Conservation (phyloP, 2,329 filamentous ascomycete genomes). For the Aureobasidium subglaciale region DNA sequence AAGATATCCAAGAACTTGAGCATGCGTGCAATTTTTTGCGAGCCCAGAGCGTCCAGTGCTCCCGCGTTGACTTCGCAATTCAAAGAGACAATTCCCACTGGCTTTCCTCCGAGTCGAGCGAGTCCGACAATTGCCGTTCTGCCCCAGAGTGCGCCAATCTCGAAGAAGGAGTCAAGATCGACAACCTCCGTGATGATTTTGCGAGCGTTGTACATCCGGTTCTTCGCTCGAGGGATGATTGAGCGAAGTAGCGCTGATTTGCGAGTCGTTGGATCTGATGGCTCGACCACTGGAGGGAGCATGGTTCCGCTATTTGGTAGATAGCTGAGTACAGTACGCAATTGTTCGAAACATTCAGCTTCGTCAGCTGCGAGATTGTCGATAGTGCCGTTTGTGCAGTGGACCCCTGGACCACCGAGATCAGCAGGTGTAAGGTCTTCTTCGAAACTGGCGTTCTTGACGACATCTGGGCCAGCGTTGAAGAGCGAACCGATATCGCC, state of each 20-base stretch:
- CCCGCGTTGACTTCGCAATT: constrained; percentile 57
- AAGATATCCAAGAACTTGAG: constrained; percentile 59
- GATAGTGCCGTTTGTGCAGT: constrained; percentile 60
- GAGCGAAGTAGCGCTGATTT: constrained; percentile 44
- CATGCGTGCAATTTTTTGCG: constrained; percentile 54
- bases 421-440: constrained; percentile 54
- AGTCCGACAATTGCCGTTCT: constrained; percentile 55
- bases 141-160: constrained; percentile 58
- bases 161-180: constrained; percentile 53
- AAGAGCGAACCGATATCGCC: constrained; percentile 55
- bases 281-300: constrained; percentile 41
- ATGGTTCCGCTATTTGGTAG: constrained; percentile 52
- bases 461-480: constrained; percentile 58
- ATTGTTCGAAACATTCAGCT: constrained; percentile 54
- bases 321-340: constrained; percentile 50
- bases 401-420: constrained; percentile 53
- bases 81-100: constrained; percentile 53
- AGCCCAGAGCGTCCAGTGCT: constrained; percentile 53
- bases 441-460: constrained; percentile 57
- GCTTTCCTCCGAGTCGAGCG: constrained; percentile 49
- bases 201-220: constrained; percentile 54
- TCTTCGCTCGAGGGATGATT: constrained; percentile 51
- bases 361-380: constrained; percentile 57
- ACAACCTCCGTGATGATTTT: constrained; percentile 52
- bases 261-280: constrained; percentile 45